Percentiles rank a stretch among this genome's conserved stretches.
Evolutionary conservation across 2,329 filamentous ascomycete genomes (phyloP).

Genomic region (Monilinia vaccinii-corymbosi): DNA sequence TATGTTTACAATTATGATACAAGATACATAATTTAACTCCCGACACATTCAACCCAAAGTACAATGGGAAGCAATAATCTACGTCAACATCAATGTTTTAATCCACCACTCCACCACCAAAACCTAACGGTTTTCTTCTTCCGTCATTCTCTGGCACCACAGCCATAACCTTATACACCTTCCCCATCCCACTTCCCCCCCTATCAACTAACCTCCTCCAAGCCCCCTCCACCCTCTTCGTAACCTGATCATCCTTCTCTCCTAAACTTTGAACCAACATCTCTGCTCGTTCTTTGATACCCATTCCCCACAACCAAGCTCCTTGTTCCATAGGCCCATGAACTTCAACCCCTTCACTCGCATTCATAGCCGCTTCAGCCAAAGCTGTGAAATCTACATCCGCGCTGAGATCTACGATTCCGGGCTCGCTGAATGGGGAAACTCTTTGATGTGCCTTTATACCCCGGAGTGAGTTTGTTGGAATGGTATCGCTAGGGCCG

Average conservation of each 20-base stretch:
- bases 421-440: constrained; percentile 70
- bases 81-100: constrained; percentile 31
- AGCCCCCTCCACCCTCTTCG: constrained; percentile 56
- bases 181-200: constrained; percentile 81
- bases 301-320: constrained; percentile 70
- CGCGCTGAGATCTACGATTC: constrained; percentile 78
- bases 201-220: constrained; percentile 80
- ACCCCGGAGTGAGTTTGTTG: constrained; percentile 81
- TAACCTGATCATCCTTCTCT: constrained; percentile 38
- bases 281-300: constrained; percentile 68
- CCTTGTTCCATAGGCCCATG: constrained; percentile 87
- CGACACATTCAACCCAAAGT: not conserved
- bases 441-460: constrained; percentile 71
- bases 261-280: constrained; percentile 47
- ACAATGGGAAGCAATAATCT: not conserved
- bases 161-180: constrained; percentile 85
- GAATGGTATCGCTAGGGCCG: constrained; percentile 69
- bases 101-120: constrained; percentile 52
- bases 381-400: constrained; percentile 90
- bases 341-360: constrained; percentile 75
- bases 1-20: not conserved
- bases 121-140: constrained; percentile 73
- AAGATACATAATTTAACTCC: not conserved
- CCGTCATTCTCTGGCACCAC: constrained; percentile 76
- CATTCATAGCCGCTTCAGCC: constrained; percentile 69